Evolutionary conservation across 257 asterid species (phyloP).

Genomic region (Striga asiatica): DNA sequence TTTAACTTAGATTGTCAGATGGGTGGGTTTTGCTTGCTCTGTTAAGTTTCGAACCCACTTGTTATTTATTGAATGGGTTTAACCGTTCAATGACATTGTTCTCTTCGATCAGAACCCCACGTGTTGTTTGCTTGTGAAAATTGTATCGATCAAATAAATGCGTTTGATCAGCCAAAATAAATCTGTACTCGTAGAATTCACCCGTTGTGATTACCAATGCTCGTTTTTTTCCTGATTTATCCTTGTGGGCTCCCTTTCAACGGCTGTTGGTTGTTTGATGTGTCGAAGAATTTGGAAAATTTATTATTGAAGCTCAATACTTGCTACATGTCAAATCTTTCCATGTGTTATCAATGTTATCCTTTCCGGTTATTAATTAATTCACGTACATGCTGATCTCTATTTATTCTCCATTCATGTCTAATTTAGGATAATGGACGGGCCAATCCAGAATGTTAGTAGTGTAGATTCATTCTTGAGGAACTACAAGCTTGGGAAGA

Average conservation of each 20-base stretch:
- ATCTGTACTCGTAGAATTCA: background rate
- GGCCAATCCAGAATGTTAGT: slow-evolving; percentile 42
- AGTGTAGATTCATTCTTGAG: slow-evolving; percentile 60
- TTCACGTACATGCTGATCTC: background rate
- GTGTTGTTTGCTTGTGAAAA: background rate
- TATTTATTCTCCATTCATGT: too few species aligned
- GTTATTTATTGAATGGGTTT: background rate
- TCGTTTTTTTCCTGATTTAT: slow-evolving; percentile 4
- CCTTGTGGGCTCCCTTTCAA: background rate
- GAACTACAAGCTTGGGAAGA: slow-evolving; percentile 86
- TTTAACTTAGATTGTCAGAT: too few species aligned
- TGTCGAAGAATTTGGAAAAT: too few species aligned
- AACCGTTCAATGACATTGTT: background rate
- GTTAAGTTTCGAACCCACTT: too few species aligned
- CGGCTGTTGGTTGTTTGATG: too few species aligned
- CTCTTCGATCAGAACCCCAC: background rate
- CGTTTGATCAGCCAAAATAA: background rate
- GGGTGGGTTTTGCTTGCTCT: too few species aligned
- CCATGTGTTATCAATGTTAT: background rate
- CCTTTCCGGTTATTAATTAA: background rate
- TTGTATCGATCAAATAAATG: background rate
- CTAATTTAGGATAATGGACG: slow-evolving; percentile 79
- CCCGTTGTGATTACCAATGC: background rate
- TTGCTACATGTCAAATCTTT: background rate
- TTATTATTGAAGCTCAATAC: background rate